A percentile compares a stretch with the other conserved stretches of the same genome.
Evolutionary conservation across 208 protist genomes (phyloP).

Genomic region (Trichomonas gallinae): DNA sequence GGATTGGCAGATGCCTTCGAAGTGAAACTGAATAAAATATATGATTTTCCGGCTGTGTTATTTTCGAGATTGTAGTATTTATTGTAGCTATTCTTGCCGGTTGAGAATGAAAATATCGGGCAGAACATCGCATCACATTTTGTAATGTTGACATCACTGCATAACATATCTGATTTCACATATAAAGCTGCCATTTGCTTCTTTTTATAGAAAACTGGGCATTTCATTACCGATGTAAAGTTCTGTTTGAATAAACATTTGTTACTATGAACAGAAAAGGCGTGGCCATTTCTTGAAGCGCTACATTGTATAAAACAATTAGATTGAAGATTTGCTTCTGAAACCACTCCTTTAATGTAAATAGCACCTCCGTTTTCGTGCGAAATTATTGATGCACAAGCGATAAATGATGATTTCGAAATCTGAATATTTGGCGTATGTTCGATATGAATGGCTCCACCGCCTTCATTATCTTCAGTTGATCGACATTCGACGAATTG

Average conservation of each 20-base stretch:
- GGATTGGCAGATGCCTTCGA: neutral
- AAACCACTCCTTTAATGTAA: neutral
- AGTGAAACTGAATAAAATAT: neutral
- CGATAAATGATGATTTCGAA: neutral
- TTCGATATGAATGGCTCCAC: neutral
- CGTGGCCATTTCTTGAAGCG: neutral
- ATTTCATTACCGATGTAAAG: neutral
- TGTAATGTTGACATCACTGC: neutral
- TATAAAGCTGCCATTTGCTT: neutral
- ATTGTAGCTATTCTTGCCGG: neutral
- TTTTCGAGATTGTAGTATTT: neutral
- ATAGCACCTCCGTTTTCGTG: neutral
- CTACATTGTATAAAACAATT: neutral
- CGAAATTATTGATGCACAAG: neutral
- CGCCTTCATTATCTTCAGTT: neutral
- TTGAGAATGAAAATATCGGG: neutral
- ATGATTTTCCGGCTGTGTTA: neutral
- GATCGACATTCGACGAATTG: neutral
- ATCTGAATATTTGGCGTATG: neutral
- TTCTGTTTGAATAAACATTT: neutral
- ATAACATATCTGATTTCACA: neutral
- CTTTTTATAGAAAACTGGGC: neutral
- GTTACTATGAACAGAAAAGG: neutral
- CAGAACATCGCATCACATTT: neutral
- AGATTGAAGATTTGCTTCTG: neutral